These are phyloP conservation scores for Hypomyces rosellus DNA, from an alignment of 2,329 filamentous ascomycete genomes.

Conservation along the genomic window DNA sequence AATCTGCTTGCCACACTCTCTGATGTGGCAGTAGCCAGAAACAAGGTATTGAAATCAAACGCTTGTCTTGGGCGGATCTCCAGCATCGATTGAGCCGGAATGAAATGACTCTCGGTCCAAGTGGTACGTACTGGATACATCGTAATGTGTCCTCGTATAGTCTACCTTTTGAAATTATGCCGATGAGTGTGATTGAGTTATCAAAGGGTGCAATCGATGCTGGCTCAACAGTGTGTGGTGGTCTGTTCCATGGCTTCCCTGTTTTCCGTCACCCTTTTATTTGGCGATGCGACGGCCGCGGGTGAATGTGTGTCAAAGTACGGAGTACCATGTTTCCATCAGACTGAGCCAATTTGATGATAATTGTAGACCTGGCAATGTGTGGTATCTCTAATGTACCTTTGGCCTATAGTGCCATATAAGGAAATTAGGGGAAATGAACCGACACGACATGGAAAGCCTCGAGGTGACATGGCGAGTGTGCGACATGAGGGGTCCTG, in stretches of 20 bases:
- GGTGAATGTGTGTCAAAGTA: neutral
- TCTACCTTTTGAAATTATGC: neutral
- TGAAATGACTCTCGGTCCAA: too few relatives aligned
- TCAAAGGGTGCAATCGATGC: neutral
- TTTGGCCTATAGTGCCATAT: too few relatives aligned
- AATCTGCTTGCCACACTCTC: too few relatives aligned
- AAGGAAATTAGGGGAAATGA: neutral
- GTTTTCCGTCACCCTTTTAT: neutral
- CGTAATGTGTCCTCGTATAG: too few relatives aligned
- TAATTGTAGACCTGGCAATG: neutral
- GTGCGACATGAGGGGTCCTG: neutral
- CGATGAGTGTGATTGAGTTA: neutral
- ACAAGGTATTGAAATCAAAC: too few relatives aligned
- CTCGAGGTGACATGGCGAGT: neutral
- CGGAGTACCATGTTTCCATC: neutral
- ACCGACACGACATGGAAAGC: neutral
- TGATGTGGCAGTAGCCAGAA: too few relatives aligned
- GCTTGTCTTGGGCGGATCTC: too few relatives aligned
- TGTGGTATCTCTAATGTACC: too few relatives aligned
- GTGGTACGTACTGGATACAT: too few relatives aligned
- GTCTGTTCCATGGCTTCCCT: neutral
- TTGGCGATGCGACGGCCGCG: slow-evolving; percentile 3
- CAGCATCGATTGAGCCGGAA: too few relatives aligned
- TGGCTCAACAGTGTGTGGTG: neutral
- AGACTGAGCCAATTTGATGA: neutral